Evolutionary conservation across 805 yeast genomes (phyloP), one percentile per base, ranked within the genome.

Genomic region (Candida cerambycidarum): DNA sequence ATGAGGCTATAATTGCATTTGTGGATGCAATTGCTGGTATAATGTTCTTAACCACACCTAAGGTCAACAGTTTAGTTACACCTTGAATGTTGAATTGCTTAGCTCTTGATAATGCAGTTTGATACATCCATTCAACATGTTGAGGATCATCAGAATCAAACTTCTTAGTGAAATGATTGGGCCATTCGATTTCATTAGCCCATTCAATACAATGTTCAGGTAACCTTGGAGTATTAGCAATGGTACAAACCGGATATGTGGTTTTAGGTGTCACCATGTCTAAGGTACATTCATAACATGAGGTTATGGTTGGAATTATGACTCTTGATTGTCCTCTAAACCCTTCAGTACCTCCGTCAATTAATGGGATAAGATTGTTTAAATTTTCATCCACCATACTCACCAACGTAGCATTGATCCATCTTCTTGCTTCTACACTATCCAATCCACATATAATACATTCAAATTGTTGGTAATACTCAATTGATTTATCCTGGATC

Each of bases 311-410:
- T 1, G 99, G 98, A 13, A 89, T 63, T 29, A 92, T 89, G 11
- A 89, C 84, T 54, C 96, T 81, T 11, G 89, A 78, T 55, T 92
- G 96, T 2, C 99, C 99, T 50, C 85, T 77, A 56, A 92, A 84
- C 0, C 97, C 97, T 58, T 92, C 98, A 0, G 96, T 85, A 2
- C 97, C 99, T 3, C 97, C 97, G 59, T 92, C 99, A 12, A 93
- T 80, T 57, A 92, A 45, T 1, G 76, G 76, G 2, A 70, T 60
- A 13, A 70, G 42, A 13, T 55, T 53, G 33, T 56, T 52, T 7
- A 42, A 27, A 23, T 58, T 52, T 2, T 78, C 73, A 37, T 76
- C 80, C 3, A 86, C 89, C 48, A 90, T 54, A 8, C 79, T 71
- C 1, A 86, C 79, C 19, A 92, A 62, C 11, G 79, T 63, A 5